Conservation (phyloP, 2,329 filamentous ascomycete genomes). For the Neofusicoccum umdonicola region DNA sequence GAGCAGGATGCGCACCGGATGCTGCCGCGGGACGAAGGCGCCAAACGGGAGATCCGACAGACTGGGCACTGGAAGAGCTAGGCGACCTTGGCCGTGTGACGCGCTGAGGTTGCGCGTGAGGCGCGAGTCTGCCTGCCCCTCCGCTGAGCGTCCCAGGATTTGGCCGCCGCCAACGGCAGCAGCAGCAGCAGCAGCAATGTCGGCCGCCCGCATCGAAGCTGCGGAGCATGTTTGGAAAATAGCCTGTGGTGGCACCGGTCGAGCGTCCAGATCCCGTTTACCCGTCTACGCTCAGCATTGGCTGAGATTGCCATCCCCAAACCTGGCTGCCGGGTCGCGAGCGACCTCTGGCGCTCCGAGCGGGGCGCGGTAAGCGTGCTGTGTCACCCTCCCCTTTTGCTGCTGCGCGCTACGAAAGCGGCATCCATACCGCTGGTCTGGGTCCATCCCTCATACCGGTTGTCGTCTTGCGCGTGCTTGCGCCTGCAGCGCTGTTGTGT, state of each 20-base stretch:
- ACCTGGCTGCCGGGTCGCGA: slow-evolving; percentile 9
- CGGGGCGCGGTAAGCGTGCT: slow-evolving; percentile 3
- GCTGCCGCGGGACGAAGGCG: background rate
- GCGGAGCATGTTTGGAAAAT: background rate
- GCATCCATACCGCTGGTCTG: background rate
- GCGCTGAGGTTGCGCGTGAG: background rate
- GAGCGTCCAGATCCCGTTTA: background rate
- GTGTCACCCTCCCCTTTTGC: background rate
- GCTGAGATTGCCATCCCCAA: background rate
- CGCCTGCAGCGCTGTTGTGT: background rate
- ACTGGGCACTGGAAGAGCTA: slow-evolving; percentile 1
- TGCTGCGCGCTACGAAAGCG: background rate
- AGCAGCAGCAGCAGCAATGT: background rate
- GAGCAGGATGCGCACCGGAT: background rate
- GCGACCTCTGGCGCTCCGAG: slow-evolving; percentile 1
- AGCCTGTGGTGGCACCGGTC: background rate
- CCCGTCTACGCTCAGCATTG: slow-evolving; percentile 3
- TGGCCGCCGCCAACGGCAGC: background rate
- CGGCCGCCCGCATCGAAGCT: background rate
- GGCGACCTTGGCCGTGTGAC: background rate
- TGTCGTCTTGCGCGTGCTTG: slow-evolving; percentile 11
- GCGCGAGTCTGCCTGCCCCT: background rate
- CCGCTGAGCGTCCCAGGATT: background rate
- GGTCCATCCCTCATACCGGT: background rate
- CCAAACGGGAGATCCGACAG: background rate